A percentile compares a stretch with the other conserved stretches of the same genome.
Conservation (phyloP, 1,284 basidiomycete genomes). For the Tylopilus orsonianus region DNA sequence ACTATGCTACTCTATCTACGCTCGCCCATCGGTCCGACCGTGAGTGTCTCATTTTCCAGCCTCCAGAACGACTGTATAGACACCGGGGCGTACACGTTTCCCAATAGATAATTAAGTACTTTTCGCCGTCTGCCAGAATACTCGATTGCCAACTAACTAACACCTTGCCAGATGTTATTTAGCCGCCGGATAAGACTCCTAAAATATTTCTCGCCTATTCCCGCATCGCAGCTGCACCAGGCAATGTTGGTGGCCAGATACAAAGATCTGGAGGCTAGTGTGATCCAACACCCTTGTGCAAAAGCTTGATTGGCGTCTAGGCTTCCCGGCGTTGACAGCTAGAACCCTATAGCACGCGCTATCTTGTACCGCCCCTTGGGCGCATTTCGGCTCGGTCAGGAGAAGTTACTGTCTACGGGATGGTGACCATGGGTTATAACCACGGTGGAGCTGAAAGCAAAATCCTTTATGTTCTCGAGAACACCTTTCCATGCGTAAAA, state of each 20-base stretch:
- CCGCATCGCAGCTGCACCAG: conserved; percentile 61
- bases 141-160: conserved; percentile 60
- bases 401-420: conserved; percentile 52
- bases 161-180: conserved; percentile 69
- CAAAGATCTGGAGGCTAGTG: conserved; percentile 57
- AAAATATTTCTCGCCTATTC: conserved; percentile 56
- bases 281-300: conserved; percentile 62
- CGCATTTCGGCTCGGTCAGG: conserved; percentile 60
- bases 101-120: conserved; percentile 53
- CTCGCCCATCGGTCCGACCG: conserved; percentile 54
- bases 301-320: conserved; percentile 55
- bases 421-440: conserved; percentile 62
- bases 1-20: conserved; percentile 47
- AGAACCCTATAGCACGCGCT: conserved; percentile 49
- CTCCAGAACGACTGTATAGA: conserved; percentile 57
- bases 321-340: conserved; percentile 56
- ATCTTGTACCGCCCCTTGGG: conserved; percentile 55
- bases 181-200: conserved; percentile 64
- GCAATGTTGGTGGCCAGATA: conserved; percentile 60
- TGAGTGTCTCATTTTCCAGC: conserved; percentile 45
- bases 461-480: conserved; percentile 49
- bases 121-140: conserved; percentile 67
- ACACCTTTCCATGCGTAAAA: conserved; percentile 65
- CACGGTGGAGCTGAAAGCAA: conserved; percentile 59
- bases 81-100: conserved; percentile 48